Conservation (phyloP, 208 protist species). For the Wallacemonas sp. region DNA sequence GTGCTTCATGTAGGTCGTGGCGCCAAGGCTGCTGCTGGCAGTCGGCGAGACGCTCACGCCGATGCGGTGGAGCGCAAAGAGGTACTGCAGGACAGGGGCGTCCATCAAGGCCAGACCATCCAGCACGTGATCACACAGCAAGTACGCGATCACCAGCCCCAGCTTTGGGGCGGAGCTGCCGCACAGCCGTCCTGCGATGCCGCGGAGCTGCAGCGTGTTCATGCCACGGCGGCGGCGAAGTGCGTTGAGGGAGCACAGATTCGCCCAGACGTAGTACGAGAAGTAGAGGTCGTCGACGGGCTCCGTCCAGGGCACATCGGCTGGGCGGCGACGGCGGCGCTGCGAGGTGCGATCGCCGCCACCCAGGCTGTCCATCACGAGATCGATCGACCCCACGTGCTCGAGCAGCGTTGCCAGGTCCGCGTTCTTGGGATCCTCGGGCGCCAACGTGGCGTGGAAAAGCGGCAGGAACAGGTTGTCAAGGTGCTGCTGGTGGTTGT, state of each 20-base stretch:
- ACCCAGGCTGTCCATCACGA: slow-evolving; percentile 86
- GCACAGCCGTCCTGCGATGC: slow-evolving; percentile 71
- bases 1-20: slow-evolving; percentile 92
- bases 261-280: slow-evolving; percentile 98
- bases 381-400: slow-evolving; percentile 94
- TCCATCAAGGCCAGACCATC: slow-evolving; percentile 94
- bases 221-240: slow-evolving; percentile 84
- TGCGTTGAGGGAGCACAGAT: slow-evolving; percentile 96
- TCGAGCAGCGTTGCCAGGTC: slow-evolving; percentile 93
- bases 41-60: slow-evolving; percentile 97
- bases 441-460: slow-evolving; percentile 96
- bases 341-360: slow-evolving; percentile 24
- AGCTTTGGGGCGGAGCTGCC: slow-evolving; percentile 53
- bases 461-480: slow-evolving; percentile 98
- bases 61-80: slow-evolving; percentile 97
- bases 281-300: slow-evolving; percentile 86
- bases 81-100: slow-evolving; percentile 95
- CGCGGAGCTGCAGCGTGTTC: slow-evolving; percentile 94
- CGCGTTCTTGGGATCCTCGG: slow-evolving; percentile 83
- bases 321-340: slow-evolving; percentile 73
- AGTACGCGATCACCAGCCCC: slow-evolving; percentile 83
- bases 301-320: slow-evolving; percentile 98
- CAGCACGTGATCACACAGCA: slow-evolving; percentile 89
- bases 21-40: slow-evolving; percentile 96
- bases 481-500: slow-evolving; percentile 95